Evolutionary conservation across 139 green algal species (phyloP).

Genomic region (Picochlorum sp.): DNA sequence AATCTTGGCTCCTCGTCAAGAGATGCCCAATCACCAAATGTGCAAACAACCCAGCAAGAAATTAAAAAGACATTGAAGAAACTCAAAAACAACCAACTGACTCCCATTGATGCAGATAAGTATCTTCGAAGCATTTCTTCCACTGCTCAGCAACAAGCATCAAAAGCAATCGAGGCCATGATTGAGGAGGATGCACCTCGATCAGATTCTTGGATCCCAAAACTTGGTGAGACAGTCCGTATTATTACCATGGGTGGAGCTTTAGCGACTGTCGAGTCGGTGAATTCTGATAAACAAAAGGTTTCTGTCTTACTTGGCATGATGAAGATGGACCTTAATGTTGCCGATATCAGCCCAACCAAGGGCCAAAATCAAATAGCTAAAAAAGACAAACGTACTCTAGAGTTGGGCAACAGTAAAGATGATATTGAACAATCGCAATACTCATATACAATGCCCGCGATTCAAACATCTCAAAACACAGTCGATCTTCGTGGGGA

Average conservation of each 20-base stretch:
- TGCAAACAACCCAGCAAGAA: too few species aligned
- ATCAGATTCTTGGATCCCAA: conserved; percentile 1
- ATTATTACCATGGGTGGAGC: conserved; percentile 27
- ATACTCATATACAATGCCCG: background rate
- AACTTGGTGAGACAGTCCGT: conserved; percentile 8
- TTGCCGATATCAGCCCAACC: conserved; percentile 15
- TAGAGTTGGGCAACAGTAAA: background rate
- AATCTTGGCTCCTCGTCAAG: too few species aligned
- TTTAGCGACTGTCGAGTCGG: conserved; percentile 3
- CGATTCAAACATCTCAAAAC: conserved; percentile 28
- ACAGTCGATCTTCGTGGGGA: conserved; percentile 36
- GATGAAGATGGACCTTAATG: conserved; percentile 13
- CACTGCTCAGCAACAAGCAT: background rate
- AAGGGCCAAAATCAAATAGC: background rate
- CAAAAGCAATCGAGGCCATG: background rate
- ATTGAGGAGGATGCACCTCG: background rate
- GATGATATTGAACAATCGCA: background rate
- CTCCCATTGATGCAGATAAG: too few species aligned
- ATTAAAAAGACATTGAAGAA: too few species aligned
- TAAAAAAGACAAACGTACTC: background rate
- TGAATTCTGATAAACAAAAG: conserved; percentile 1
- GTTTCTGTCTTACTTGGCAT: conserved; percentile 19
- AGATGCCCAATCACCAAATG: too few species aligned
- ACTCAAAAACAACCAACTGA: too few species aligned
- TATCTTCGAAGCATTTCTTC: background rate